Evolutionary conservation across 2,329 filamentous ascomycete species (phyloP).

Genomic region (Hymenoscyphus linearis): DNA sequence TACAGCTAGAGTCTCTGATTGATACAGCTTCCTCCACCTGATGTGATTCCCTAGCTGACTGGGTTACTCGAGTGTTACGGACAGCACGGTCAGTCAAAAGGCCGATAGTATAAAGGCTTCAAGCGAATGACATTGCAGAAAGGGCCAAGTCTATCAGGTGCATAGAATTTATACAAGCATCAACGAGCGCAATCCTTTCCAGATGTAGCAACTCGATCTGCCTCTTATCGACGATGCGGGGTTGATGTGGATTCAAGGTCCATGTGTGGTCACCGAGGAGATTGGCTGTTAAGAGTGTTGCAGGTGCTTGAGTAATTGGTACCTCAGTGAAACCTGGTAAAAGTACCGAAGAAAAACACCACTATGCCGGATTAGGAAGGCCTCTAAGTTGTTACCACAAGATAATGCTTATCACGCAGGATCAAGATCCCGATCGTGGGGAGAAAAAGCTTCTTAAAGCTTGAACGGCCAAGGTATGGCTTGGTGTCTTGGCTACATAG

Average conservation of each 20-base stretch:
- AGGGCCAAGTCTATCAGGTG: slow-evolving; percentile 5
- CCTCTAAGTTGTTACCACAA: slow-evolving; percentile 4
- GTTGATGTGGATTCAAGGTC: neutral
- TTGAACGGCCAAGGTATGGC: neutral
- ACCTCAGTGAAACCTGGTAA: neutral
- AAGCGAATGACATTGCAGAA: slow-evolving; percentile 10
- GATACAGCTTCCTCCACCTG: neutral
- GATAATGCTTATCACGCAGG: slow-evolving; percentile 7
- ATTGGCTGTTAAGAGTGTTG: neutral
- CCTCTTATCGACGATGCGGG: neutral
- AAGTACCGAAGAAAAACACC: neutral
- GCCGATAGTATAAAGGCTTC: neutral
- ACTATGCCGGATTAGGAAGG: slow-evolving; percentile 14
- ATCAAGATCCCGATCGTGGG: neutral
- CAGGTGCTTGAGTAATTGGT: neutral
- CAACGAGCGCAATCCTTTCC: slow-evolving; percentile 9
- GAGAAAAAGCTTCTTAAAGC: slow-evolving; percentile 6
- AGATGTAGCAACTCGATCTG: slow-evolving; percentile 11
- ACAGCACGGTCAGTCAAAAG: neutral
- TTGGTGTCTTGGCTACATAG: neutral
- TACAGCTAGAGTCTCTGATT: neutral
- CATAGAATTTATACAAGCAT: slow-evolving; percentile 5
- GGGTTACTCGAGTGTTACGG: neutral
- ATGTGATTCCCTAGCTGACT: neutral
- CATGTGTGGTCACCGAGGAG: neutral